A percentile compares a stretch with the other conserved stretches of the same genome.
phyloP scores from a whole-genome alignment of 2,329 filamentous ascomycete species.

The Sarocladium kiliense region DNA sequence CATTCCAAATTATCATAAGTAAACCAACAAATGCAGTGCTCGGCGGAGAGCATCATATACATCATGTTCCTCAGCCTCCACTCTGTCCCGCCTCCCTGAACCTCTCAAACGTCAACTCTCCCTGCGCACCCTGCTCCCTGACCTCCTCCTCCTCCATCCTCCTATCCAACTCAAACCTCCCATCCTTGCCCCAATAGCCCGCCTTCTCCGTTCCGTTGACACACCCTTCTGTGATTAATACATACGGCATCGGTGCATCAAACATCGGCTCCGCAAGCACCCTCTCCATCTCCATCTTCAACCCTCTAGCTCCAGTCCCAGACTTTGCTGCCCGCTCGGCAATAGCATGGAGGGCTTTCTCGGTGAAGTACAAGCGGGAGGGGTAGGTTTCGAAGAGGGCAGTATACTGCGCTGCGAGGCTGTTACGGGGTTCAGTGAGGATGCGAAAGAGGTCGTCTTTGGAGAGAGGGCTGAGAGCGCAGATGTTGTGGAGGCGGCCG shows the following conservation, averaged over 20 bases:
- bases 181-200: conserved; percentile 63
- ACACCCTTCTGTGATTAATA: conserved; percentile 67
- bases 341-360: conserved; percentile 72
- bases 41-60: conserved; percentile 1
- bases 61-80: conserved; percentile 39
- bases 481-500: conserved; percentile 87
- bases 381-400: conserved; percentile 78
- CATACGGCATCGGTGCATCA: conserved; percentile 70
- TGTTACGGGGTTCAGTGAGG: conserved; percentile 87
- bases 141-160: conserved; percentile 60
- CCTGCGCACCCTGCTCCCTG: neutral
- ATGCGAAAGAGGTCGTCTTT: conserved; percentile 71
- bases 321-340: conserved; percentile 59
- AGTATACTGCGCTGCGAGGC: conserved; percentile 81
- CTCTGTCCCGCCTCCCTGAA: conserved; percentile 43
- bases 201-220: conserved; percentile 57
- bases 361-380: conserved; percentile 78
- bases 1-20: too few relatives aligned
- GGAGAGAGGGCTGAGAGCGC: conserved; percentile 73
- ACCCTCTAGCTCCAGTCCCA: conserved; percentile 70
- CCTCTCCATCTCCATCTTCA: conserved; percentile 77
- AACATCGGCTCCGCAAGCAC: conserved; percentile 78
- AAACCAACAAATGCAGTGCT: too few relatives aligned
- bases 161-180: conserved; percentile 63
- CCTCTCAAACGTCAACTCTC: conserved; percentile 30